These are phyloP conservation scores for Dunaliella sp. DNA, from an alignment of 139 green algal species.

Conservation along the genomic window DNA sequence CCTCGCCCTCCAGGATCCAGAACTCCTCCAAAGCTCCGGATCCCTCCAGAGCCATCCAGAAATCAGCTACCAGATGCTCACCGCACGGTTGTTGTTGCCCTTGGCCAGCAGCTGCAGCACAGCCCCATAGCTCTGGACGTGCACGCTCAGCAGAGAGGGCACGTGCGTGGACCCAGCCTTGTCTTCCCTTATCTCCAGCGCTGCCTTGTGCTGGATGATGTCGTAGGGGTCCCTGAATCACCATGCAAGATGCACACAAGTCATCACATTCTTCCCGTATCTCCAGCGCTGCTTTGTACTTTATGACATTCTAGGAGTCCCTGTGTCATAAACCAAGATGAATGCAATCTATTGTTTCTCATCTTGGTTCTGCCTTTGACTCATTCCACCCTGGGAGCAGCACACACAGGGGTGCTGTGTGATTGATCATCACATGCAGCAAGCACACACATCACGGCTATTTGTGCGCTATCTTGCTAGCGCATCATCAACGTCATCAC, in stretches of 20 bases:
- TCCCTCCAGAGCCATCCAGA: no score
- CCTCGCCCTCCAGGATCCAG: no score
- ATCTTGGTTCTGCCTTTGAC: neutral
- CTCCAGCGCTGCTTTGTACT: conserved; percentile 50
- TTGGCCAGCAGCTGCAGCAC: conserved; percentile 24
- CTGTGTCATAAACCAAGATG: no score
- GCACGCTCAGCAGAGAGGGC: conserved; percentile 48
- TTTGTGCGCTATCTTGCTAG: no score
- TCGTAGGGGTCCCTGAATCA: conserved; percentile 37
- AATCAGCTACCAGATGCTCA: no score
- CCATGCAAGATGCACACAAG: no score
- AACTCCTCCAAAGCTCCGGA: no score
- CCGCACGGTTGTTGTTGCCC: conserved; percentile 47
- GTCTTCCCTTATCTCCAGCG: conserved; percentile 57
- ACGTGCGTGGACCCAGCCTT: conserved; percentile 39
- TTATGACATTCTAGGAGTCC: conserved; percentile 33
- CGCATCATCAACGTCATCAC: no score
- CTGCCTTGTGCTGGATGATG: conserved; percentile 38
- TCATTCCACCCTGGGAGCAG: neutral
- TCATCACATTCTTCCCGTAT: conserved; percentile 40
- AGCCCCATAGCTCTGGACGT: conserved; percentile 29
- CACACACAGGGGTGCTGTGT: no score
- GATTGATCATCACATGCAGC: neutral
- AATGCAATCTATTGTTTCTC: neutral
- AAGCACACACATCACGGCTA: no score